Evolutionary conservation across 2,329 filamentous ascomycete genomes (phyloP).

Genomic region (Trichoderma lentiforme): DNA sequence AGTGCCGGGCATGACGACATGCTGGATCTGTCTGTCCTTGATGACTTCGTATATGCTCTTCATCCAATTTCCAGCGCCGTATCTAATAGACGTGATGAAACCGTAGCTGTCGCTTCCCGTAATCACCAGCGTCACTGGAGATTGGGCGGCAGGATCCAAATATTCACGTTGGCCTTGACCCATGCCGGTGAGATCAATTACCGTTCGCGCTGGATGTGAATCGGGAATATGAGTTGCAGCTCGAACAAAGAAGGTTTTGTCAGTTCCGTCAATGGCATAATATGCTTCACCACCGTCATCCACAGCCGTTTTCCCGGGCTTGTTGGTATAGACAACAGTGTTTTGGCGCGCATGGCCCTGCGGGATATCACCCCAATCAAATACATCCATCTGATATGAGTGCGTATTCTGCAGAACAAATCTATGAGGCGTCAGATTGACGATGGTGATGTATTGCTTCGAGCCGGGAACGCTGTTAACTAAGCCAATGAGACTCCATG

Average conservation of each 20-base stretch:
- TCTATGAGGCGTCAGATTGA: constrained; percentile 34
- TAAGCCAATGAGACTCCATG: constrained; percentile 11
- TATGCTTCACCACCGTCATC: constrained; percentile 34
- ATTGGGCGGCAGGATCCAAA: constrained; percentile 29
- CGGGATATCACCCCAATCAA: constrained; percentile 33
- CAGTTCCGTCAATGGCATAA: constrained; percentile 30
- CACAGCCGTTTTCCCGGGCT: constrained; percentile 17
- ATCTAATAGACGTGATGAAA: constrained; percentile 31
- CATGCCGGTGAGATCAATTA: constrained; percentile 33
- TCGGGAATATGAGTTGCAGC: constrained; percentile 31
- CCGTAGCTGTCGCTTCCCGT: constrained; percentile 34
- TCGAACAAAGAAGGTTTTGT: constrained; percentile 31
- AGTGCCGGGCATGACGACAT: constrained; percentile 47
- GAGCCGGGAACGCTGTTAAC: constrained; percentile 13
- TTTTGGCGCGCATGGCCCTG: constrained; percentile 33
- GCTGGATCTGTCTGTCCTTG: constrained; percentile 39
- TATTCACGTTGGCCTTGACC: constrained; percentile 34
- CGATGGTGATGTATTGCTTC: constrained; percentile 33
- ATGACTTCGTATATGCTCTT: constrained; percentile 31
- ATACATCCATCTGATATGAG: constrained; percentile 32
- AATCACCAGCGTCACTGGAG: constrained; percentile 34
- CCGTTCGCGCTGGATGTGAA: constrained; percentile 26
- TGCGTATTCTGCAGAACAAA: constrained; percentile 28
- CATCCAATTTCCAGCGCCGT: constrained; percentile 34
- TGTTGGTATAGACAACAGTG: constrained; percentile 26